phyloP scores from a whole-genome alignment of 225 moss, liverwort and hornwort species.

The Climacium dendroides region DNA sequence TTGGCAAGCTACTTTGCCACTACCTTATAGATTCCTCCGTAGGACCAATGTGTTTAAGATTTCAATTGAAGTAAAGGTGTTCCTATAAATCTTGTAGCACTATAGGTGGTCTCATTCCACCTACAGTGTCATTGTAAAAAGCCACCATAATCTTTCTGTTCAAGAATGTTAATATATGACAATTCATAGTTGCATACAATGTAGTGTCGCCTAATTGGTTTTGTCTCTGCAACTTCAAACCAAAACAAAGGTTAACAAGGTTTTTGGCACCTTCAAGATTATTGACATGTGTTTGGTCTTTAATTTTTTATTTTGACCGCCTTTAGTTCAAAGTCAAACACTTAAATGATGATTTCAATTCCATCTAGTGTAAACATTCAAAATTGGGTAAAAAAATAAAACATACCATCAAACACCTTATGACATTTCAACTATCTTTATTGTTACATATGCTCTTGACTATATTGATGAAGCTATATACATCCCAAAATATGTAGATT shows the following conservation, averaged over 20 bases:
- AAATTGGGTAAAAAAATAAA: neutral
- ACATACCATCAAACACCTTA: neutral
- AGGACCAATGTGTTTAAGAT: neutral
- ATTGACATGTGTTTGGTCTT: neutral
- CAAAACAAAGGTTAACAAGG: neutral
- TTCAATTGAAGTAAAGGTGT: neutral
- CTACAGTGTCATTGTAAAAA: neutral
- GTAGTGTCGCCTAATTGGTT: neutral
- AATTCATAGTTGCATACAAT: neutral
- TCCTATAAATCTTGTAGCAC: fast-evolving
- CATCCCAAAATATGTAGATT: neutral
- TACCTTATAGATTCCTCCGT: neutral
- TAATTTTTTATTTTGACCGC: too few species aligned
- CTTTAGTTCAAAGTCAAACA: neutral
- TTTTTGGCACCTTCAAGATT: neutral
- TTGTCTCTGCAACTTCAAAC: neutral
- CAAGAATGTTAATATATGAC: neutral
- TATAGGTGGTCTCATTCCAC: neutral
- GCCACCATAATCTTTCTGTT: neutral
- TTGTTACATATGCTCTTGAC: neutral
- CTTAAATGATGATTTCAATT: neutral
- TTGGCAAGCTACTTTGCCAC: neutral
- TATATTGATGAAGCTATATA: neutral
- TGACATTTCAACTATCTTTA: neutral
- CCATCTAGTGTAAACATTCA: neutral